phyloP scores from a whole-genome alignment of 129 eudicot species.

The Escallonia herrerae region DNA sequence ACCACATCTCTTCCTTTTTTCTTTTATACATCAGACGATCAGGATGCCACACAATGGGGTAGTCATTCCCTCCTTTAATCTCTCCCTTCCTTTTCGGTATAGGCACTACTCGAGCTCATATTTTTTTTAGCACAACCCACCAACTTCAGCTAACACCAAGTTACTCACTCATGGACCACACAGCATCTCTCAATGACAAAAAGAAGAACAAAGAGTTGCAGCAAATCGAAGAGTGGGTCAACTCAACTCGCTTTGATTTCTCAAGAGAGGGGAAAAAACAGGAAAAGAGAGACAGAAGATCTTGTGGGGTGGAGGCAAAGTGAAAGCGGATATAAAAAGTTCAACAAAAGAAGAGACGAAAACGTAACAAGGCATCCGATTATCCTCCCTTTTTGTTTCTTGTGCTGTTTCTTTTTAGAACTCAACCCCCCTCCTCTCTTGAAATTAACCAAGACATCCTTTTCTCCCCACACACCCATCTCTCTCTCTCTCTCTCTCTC shows the following conservation, averaged over 20 bases:
- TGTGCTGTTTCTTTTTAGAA: not conserved
- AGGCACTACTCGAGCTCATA: too few species aligned
- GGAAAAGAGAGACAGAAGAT: not conserved
- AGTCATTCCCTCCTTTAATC: too few species aligned
- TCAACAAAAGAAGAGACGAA: slow-evolving; percentile 1
- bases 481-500: too few species aligned
- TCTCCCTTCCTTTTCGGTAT: too few species aligned
- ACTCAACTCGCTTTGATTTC: not conserved
- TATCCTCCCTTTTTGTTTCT: slow-evolving; percentile 3
- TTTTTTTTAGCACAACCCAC: too few species aligned
- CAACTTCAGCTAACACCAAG: too few species aligned
- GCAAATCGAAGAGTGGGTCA: not conserved
- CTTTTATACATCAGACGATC: too few species aligned
- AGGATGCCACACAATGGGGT: too few species aligned
- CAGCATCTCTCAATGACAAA: not conserved
- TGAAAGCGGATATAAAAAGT: not conserved
- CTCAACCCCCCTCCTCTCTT: not conserved
- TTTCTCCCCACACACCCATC: not conserved
- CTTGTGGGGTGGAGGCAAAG: not conserved
- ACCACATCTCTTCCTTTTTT: too few species aligned
- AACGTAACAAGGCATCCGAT: not conserved
- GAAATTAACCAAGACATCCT: not conserved
- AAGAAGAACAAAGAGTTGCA: not conserved
- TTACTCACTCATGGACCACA: not conserved
- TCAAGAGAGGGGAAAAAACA: not conserved